Conservation (phyloP, 2,329 filamentous ascomycete species). For the Colletotrichum plurivorum region DNA sequence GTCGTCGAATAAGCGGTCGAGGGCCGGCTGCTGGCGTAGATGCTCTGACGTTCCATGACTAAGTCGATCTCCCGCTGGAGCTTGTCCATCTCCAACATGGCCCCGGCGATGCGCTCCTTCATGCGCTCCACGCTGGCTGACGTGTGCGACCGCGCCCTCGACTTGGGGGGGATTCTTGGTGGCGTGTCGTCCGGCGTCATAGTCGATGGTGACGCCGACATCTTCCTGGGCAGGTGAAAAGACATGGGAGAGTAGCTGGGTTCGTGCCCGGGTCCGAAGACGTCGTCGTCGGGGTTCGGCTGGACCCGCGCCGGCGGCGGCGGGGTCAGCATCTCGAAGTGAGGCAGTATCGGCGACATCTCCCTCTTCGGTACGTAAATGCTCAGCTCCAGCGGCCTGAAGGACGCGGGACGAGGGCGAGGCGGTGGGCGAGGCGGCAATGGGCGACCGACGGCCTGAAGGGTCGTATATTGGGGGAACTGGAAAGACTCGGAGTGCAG, state of each 20-base stretch:
- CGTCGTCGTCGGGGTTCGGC: conserved; percentile 52
- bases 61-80: conserved; percentile 73
- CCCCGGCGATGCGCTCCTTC: conserved; percentile 68
- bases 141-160: conserved; percentile 60
- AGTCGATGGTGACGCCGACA: conserved; percentile 51
- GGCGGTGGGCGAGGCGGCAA: conserved; percentile 44
- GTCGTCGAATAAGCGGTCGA: conserved; percentile 64
- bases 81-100: conserved; percentile 71
- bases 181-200: conserved; percentile 49
- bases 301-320: conserved; percentile 45
- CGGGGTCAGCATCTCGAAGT: conserved; percentile 59
- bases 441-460: conserved; percentile 44
- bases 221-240: conserved; percentile 68
- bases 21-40: conserved; percentile 67
- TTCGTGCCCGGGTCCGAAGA: conserved; percentile 54
- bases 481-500: conserved; percentile 64
- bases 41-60: conserved; percentile 71
- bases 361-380: conserved; percentile 62
- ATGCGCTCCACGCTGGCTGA: conserved; percentile 65
- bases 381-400: conserved; percentile 70
- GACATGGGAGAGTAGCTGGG: conserved; percentile 67
- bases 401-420: conserved; percentile 53
- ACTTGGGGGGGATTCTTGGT: conserved; percentile 60
- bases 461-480: conserved; percentile 47
- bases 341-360: conserved; percentile 70